Base-by-base conservation (phyloP, 2,329 filamentous ascomycete species). In the Cladobotryum protrusum region DNA sequence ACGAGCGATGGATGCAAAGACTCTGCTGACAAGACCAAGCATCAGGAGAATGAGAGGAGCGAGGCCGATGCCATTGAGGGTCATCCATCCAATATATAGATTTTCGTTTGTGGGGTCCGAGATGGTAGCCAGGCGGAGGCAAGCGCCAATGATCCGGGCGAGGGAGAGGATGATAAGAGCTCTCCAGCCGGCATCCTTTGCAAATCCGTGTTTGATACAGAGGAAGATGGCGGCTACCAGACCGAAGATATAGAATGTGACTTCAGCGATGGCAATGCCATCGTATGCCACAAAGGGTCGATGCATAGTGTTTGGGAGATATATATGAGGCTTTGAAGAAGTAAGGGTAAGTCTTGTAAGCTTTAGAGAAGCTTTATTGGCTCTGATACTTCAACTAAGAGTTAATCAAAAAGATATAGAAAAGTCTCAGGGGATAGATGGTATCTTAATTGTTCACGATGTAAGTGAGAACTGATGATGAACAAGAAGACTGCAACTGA, bases 101-200 rank as follows among this genome's bases (percentile, higher is more conserved):
- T 44, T 54, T 32, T 50, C 49, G 54, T 69, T 77, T 1, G 72
- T 76, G 0, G 78, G 76, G 52, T 82, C 75, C 13, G 81, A 62
- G 42, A 81, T 54, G 37, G 62, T 64, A 43, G 60, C 65, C 6
- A 69, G 63, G 49, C 59, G 61, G 12, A 83, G 50, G n/a, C 71
- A 67, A 55, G 80, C 73, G 53, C 71, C 65, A 44, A 83, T 70
- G 48, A 86, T 78, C 68, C 84, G 79, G 49, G 64, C 71, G 13
- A 82, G 67, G 2, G 81, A 71, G 13, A 82, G 71, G 20, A 85
- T 72, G 13, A 85, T 68, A 57, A 85, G 76, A 9, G 83, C 71
- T 18, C 82, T 73, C 43, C 81, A 84, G 4, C 81, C 81, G 14
- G 77, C 77, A 8, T 82, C 74, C 71, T 83, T 80, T 4, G 67